Evolutionary conservation across 2,329 filamentous ascomycete species (phyloP).

Genomic region (Alternaria gansuensis): DNA sequence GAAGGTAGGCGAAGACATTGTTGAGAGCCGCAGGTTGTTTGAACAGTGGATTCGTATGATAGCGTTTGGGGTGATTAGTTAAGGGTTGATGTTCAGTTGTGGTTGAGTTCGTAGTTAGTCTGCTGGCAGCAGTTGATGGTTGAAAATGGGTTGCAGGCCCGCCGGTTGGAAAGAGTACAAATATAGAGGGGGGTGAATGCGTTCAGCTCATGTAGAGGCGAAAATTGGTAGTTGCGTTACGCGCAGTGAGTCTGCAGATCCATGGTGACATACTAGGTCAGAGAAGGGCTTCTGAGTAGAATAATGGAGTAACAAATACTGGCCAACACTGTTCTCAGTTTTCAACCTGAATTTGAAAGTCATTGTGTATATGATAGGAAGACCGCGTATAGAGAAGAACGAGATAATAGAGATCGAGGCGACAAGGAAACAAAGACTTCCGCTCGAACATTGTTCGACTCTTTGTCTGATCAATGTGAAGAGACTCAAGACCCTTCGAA

Average conservation of each 20-base stretch:
- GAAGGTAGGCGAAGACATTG: not conserved
- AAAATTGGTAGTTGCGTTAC: not conserved
- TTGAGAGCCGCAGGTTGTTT: not conserved
- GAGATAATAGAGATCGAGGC: not conserved
- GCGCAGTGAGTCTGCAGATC: not conserved
- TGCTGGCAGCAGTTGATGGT: not conserved
- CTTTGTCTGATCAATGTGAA: slow-evolving; percentile 1
- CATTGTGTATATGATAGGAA: slow-evolving; percentile 1
- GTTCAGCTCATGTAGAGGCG: not conserved
- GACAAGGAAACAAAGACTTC: slow-evolving; percentile 12
- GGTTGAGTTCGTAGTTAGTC: not conserved
- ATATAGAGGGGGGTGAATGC: not conserved
- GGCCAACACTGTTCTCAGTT: not conserved
- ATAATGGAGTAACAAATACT: not conserved
- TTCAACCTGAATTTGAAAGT: not conserved
- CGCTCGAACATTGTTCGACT: not conserved
- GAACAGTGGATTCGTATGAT: not conserved
- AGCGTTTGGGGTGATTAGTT: not conserved
- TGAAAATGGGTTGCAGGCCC: not conserved
- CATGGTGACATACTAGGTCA: not conserved
- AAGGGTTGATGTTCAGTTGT: not conserved
- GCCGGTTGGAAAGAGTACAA: not conserved
- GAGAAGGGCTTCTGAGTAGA: not conserved
- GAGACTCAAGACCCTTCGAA: not conserved
- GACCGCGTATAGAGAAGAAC: not conserved